Conservation (phyloP, 2,329 filamentous ascomycete genomes). For the Colletotrichum orbiculare region DNA sequence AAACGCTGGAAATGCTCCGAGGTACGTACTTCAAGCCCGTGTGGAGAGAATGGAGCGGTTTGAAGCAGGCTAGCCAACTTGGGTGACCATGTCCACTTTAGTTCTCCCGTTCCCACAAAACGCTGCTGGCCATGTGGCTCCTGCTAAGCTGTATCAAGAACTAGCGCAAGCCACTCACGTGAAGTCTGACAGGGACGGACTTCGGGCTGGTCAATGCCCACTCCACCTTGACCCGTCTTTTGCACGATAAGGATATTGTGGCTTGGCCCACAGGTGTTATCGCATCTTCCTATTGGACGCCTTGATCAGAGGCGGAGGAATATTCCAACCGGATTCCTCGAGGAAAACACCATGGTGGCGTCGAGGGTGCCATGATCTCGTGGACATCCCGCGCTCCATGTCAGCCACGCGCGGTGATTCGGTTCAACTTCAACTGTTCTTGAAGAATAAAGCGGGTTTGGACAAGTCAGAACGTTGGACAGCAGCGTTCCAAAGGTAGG, state of each 20-base stretch:
- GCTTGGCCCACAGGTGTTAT: conserved; percentile 2
- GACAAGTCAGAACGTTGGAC: not conserved
- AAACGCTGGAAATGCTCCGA: not conserved
- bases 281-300: conserved; percentile 23
- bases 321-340: conserved; percentile 15
- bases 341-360: conserved; percentile 10
- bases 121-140: too few species aligned
- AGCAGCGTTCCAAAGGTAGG: not conserved
- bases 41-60: too few species aligned
- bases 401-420: conserved; percentile 16
- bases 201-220: too few species aligned
- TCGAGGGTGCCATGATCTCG: not conserved
- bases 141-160: too few species aligned
- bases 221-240: not conserved
- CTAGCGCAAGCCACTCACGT: conserved; percentile 7
- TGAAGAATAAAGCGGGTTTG: not conserved
- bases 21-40: too few species aligned
- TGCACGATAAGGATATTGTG: not conserved
- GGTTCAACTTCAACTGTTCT: conserved; percentile 11
- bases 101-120: too few species aligned
- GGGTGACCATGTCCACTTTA: too few species aligned
- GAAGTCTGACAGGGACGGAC: too few species aligned
- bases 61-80: too few species aligned
- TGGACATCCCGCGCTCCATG: not conserved
- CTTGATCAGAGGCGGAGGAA: conserved; percentile 19